Evolutionary conservation across 805 yeast species (phyloP).

Genomic region (Starmerella cellae): DNA sequence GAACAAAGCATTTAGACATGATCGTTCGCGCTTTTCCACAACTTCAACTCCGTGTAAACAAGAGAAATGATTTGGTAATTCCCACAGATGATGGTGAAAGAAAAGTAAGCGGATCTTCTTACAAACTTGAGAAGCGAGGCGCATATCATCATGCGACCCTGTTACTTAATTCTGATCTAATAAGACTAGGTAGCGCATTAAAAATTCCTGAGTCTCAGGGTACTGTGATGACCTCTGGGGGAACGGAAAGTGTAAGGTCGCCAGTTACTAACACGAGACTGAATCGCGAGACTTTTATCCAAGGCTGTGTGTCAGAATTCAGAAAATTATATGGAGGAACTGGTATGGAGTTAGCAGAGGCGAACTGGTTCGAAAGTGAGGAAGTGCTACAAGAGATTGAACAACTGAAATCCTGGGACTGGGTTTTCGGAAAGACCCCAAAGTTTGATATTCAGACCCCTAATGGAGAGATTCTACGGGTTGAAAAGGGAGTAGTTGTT

Average conservation of each 20-base stretch:
- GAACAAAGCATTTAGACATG: constrained; percentile 38
- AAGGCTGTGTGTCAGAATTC: constrained; percentile 34
- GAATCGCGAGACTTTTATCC: constrained; percentile 35
- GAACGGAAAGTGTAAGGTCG: constrained; percentile 68
- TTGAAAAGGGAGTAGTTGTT: constrained; percentile 38
- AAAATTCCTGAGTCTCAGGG: constrained; percentile 29
- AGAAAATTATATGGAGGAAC: constrained; percentile 22
- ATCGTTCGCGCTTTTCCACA: constrained; percentile 33
- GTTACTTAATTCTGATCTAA: constrained; percentile 57
- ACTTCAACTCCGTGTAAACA: constrained; percentile 39
- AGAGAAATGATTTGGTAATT: constrained; percentile 64
- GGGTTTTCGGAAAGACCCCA: constrained; percentile 72
- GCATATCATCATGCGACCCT: constrained; percentile 95
- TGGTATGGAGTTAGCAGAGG: constrained; percentile 4
- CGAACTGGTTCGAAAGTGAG: constrained; percentile 17
- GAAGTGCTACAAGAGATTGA: constrained; percentile 25
- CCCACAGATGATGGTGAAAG: constrained; percentile 9
- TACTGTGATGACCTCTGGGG: constrained; percentile 35
- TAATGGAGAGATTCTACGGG: constrained; percentile 29
- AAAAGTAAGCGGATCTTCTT: constrained; percentile 90
- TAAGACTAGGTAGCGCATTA: constrained; percentile 46
- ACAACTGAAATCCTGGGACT: constrained; percentile 46
- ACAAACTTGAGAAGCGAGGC: constrained; percentile 64
- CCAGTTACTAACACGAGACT: constrained; percentile 58
- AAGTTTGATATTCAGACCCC: constrained; percentile 43